phyloP scores from a whole-genome alignment of 179 eudicot genomes.

The Drosera spatulata region DNA sequence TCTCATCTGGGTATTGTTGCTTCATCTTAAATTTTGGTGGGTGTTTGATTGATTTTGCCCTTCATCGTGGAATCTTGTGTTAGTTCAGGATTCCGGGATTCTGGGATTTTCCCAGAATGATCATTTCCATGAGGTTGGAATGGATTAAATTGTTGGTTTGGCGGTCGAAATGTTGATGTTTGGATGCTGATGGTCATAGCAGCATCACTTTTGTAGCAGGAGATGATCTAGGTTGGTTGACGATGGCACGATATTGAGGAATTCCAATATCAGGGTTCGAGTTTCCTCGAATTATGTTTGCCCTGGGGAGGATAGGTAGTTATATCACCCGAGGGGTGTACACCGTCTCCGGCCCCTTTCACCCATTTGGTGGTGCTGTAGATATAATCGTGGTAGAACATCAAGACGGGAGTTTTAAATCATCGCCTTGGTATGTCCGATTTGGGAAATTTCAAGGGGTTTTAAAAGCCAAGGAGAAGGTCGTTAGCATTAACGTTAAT shows the following conservation, averaged over 20 bases:
- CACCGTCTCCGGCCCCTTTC: constrained; percentile 78
- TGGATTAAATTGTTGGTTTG: background rate
- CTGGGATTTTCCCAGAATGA: too few species aligned
- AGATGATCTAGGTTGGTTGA: constrained; percentile 3
- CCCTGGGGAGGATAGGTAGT: constrained; percentile 79
- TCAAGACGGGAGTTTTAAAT: constrained; percentile 71
- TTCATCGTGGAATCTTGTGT: too few species aligned
- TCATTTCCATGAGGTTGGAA: background rate
- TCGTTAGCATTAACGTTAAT: constrained; percentile 61
- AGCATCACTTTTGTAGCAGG: constrained; percentile 1
- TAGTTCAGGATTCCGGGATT: too few species aligned
- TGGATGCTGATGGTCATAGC: background rate
- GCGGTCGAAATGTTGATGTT: background rate
- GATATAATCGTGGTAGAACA: constrained; percentile 94
- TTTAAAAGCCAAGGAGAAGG: constrained; percentile 61
- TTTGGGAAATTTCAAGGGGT: constrained; percentile 97
- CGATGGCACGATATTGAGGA: constrained; percentile 9
- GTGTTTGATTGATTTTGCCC: too few species aligned
- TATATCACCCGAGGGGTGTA: constrained; percentile 55
- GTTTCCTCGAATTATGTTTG: constrained; percentile 40
- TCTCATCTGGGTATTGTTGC: too few species aligned
- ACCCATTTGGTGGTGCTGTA: constrained; percentile 92
- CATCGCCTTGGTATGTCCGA: constrained; percentile 90
- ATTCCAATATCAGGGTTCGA: constrained; percentile 15
- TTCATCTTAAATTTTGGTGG: too few species aligned